Evolutionary conservation across 1,139 yeast genomes (phyloP), one percentile per base, ranked within the genome.

Genomic region (Geotrichum fermentans): DNA sequence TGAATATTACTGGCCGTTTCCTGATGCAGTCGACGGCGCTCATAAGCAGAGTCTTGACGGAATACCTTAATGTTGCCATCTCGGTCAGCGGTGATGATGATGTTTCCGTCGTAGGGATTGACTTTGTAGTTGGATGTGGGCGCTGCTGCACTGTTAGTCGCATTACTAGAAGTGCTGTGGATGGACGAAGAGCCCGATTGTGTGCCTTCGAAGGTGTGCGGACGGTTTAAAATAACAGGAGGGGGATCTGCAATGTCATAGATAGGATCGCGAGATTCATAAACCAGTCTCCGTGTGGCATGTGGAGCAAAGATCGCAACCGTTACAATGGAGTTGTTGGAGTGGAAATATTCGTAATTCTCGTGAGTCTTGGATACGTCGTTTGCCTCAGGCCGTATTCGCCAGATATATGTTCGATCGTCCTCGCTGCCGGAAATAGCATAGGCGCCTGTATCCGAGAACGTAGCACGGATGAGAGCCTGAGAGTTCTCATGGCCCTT

Each of bases 221-320:
- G 44, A 2, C 50, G 22, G 1, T 18, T 37, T 11, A 47, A 20
- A 18, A 36, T 20, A 7, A 36, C 39, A 13, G 39, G 39, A 21
- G 39, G 39, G 21, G 39, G 67, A 43, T 61, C 67, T 37, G 74
- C 72, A 52, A 85, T 65, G 55, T 86, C 95, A 62, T 76, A 88
- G 3, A 89, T 78, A 2, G 85, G 79, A 61, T 89, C 97, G 60
- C 84, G 84, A 1, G 95, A 83, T 39, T 82, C 70, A 44, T 83
- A 82, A 45, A 89, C 65, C 14, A 83, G 69, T 51, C 78, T 79
- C 51, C 78, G 74, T 0, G 96, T 82, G 2, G 72, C 70, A 14
- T 77, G 69, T 0, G 97, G 97, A 0, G 95, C 96, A 68, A 88
- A 80, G 0, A 79, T 60, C 0, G 95, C 92, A 18, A 78, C 80